Percentiles rank a stretch among this genome's conserved stretches.
These are phyloP conservation scores for Verticillium zaregamsianum DNA, from an alignment of 2,329 filamentous ascomycete genomes.

Conservation along the genomic window DNA sequence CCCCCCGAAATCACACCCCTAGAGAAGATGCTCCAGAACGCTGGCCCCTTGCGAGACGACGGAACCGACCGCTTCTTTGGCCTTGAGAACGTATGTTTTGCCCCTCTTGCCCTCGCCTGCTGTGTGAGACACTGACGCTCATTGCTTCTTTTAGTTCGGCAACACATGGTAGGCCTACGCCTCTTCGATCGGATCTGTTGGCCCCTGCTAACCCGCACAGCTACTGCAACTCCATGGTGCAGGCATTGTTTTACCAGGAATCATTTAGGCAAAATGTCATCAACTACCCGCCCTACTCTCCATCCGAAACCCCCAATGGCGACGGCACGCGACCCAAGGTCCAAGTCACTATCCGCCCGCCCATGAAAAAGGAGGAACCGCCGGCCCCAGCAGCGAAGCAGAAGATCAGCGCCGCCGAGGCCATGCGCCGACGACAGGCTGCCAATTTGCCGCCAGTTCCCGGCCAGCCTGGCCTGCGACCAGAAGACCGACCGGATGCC, in stretches of 20 bases:
- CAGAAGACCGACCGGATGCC: constrained; percentile 90
- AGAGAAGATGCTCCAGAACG: constrained; percentile 74
- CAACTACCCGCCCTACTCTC: constrained; percentile 75
- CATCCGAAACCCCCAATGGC: constrained; percentile 65
- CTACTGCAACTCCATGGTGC: constrained; percentile 97
- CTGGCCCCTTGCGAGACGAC: constrained; percentile 76
- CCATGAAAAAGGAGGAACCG: constrained; percentile 44
- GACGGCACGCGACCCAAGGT: constrained; percentile 40
- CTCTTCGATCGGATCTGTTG: not conserved
- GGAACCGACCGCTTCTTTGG: constrained; percentile 98
- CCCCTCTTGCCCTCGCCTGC: constrained; percentile 6
- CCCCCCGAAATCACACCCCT: constrained; percentile 57
- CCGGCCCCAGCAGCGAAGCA: constrained; percentile 35
- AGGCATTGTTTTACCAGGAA: constrained; percentile 93
- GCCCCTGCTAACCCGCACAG: constrained; percentile 39
- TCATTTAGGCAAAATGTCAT: constrained; percentile 92
- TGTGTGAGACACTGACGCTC: constrained; percentile 27
- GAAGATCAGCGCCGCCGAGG: constrained; percentile 52
- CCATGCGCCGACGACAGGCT: constrained; percentile 51
- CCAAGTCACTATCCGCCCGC: constrained; percentile 57
- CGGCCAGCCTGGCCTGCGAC: constrained; percentile 54
- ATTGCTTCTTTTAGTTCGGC: constrained; percentile 64
- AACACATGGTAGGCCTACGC: constrained; percentile 76
- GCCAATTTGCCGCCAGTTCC: constrained; percentile 50
- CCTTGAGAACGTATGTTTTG: constrained; percentile 81